phyloP scores from a whole-genome alignment of 768 basidiomycete genomes.

The Rhizopogon vinicolor region DNA sequence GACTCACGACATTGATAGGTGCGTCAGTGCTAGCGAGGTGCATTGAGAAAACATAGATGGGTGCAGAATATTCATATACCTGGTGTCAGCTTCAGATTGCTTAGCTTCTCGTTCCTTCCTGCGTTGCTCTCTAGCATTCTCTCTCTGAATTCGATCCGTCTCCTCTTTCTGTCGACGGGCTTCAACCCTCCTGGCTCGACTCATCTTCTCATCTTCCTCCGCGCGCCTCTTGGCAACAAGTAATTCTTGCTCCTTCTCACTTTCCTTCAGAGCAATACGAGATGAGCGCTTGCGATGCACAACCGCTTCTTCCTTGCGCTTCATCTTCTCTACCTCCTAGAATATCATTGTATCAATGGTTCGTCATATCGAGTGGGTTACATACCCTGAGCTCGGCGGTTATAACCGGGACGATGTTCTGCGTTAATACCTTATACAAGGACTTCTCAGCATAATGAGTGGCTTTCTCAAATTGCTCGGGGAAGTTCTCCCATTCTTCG shows the following conservation, averaged over 20 bases:
- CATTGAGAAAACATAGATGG: constrained; percentile 10
- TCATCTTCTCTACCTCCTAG: constrained; percentile 61
- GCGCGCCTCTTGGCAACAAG: constrained; percentile 52
- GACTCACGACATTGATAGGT: background rate
- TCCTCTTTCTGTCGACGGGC: constrained; percentile 55
- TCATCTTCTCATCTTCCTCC: constrained; percentile 66
- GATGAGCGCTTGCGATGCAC: constrained; percentile 88
- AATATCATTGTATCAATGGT: constrained; percentile 5
- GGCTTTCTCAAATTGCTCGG: constrained; percentile 69
- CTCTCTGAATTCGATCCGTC: constrained; percentile 46
- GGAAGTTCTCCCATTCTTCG: constrained; percentile 80
- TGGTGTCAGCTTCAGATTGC: constrained; percentile 13
- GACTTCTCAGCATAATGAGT: constrained; percentile 79
- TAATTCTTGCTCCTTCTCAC: constrained; percentile 70
- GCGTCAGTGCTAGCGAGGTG: constrained; percentile 8
- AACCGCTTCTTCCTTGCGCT: constrained; percentile 67
- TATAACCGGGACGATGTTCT: constrained; percentile 67
- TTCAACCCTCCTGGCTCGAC: constrained; percentile 56
- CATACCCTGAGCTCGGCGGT: constrained; percentile 62
- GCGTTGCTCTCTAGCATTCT: constrained; percentile 55
- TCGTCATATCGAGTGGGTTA: constrained; percentile 2
- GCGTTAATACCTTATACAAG: constrained; percentile 62
- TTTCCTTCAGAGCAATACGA: constrained; percentile 78
- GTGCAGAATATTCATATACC: constrained; percentile 12
- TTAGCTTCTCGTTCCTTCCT: constrained; percentile 29